Evolutionary conservation across 2,329 filamentous ascomycete genomes (phyloP).

Genomic region (Penicillium aurantiogriseum): DNA sequence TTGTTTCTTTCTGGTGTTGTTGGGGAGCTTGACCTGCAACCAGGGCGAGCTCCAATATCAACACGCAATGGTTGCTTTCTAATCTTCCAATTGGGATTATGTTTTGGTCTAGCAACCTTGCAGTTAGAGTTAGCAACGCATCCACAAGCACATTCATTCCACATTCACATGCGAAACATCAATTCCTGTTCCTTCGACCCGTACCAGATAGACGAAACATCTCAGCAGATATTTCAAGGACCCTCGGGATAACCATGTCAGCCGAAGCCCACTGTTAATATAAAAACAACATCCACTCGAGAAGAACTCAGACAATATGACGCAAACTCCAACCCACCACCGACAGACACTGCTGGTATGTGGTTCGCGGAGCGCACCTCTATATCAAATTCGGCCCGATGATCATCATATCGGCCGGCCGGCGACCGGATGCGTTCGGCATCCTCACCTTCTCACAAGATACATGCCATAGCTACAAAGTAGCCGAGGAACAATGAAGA

Average conservation of each 20-base stretch:
- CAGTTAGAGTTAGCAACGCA: neutral
- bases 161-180: neutral
- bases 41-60: neutral
- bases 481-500: neutral
- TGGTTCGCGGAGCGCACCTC: neutral
- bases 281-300: neutral
- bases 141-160: neutral
- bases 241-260: neutral
- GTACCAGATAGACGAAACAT: neutral
- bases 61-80: neutral
- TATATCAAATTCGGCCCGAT: neutral
- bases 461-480: no score
- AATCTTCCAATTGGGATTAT: neutral
- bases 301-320: neutral
- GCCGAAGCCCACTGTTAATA: neutral
- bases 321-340: neutral
- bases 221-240: neutral
- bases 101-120: neutral
- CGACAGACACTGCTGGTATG: neutral
- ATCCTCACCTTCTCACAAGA: neutral
- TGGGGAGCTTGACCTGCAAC: neutral
- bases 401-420: neutral
- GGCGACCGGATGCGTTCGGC: neutral
- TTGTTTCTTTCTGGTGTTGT: slow-evolving; percentile 11
- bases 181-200: no score